Conservation (phyloP, 2,329 filamentous ascomycete genomes). For the Diaporthe longicolla region DNA sequence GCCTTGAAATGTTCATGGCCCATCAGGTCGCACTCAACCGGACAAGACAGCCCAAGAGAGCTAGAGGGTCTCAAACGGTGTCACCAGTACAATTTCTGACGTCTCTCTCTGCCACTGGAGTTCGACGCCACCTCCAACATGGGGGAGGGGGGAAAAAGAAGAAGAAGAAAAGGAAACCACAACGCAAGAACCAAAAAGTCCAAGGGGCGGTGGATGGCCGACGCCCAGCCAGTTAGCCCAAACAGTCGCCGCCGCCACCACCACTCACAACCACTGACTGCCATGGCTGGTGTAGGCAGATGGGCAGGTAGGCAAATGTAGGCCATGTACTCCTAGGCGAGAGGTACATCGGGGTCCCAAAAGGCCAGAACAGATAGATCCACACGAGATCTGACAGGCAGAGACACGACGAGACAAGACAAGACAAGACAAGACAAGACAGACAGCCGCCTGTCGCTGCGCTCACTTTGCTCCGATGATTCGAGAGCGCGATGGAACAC, state of each 20-base stretch:
- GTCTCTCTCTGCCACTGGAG: not conserved
- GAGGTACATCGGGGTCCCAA: slow-evolving; percentile 19
- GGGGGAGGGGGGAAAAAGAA: not conserved
- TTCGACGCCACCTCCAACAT: slow-evolving; percentile 8
- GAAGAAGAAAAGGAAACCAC: not conserved
- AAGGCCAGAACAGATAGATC: not conserved
- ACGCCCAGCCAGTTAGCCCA: slow-evolving; percentile 4
- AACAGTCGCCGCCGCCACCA: slow-evolving; percentile 25
- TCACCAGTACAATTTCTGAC: slow-evolving; percentile 9
- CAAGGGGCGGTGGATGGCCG: not conserved
- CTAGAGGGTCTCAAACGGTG: slow-evolving; percentile 21
- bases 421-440: not conserved
- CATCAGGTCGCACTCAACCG: not conserved
- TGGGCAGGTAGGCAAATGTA: not conserved
- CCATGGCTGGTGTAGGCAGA: not conserved
- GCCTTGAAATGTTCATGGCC: not conserved
- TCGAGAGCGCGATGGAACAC: slow-evolving; percentile 14
- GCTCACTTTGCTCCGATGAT: not conserved
- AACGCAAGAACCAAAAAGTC: not conserved
- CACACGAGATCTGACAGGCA: slow-evolving; percentile 13
- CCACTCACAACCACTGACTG: not conserved
- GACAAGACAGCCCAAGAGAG: slow-evolving; percentile 10
- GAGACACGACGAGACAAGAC: not conserved
- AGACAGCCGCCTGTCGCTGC: not conserved
- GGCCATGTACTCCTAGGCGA: slow-evolving; percentile 15